Conservation (phyloP, 2,329 filamentous ascomycete genomes). For the Venturiaceae sp. region DNA sequence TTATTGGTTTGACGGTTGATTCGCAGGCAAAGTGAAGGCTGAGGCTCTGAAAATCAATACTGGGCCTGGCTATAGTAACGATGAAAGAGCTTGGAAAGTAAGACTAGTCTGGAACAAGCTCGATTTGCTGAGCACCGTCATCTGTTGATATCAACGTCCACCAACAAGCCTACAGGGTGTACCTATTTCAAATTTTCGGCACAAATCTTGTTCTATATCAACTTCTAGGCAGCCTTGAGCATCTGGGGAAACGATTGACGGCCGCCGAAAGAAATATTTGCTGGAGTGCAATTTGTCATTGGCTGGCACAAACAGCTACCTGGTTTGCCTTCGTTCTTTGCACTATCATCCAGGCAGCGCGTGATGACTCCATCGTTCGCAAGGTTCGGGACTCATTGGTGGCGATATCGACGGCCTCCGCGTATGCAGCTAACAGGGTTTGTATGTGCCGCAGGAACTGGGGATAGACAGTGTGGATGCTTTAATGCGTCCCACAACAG, state of each 20-base stretch:
- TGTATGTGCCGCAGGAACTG: background rate
- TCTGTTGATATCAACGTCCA: no score
- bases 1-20: no score
- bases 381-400: background rate
- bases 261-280: background rate
- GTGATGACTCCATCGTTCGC: background rate
- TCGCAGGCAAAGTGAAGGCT: background rate
- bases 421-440: background rate
- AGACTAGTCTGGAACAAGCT: no score
- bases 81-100: no score
- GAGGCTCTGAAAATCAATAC: background rate
- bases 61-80: no score
- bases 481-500: background rate
- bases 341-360: background rate
- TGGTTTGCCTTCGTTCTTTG: no score
- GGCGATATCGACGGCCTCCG: background rate
- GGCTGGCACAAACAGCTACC: background rate
- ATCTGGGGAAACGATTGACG: no score
- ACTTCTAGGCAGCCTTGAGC: no score
- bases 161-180: no score
- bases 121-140: no score
- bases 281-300: background rate
- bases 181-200: no score
- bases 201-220: no score
- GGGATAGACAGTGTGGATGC: background rate